Base-by-base conservation (phyloP, 2,329 filamentous ascomycete species). In the Pseudogymnoascus sp. region DNA sequence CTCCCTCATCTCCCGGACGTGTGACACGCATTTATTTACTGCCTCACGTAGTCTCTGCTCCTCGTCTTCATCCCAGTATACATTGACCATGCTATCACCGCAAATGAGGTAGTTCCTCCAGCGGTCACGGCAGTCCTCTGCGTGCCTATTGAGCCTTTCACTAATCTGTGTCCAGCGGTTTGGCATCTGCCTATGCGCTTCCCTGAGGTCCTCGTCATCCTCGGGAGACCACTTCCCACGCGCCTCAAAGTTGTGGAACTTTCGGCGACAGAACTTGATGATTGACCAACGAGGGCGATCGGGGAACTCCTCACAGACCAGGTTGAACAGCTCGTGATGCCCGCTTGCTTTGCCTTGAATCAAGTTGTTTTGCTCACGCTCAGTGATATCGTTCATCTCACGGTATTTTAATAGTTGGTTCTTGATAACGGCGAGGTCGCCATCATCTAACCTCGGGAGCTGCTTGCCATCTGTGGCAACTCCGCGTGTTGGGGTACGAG, bases 61-160 rank as follows among this genome's bases (percentile, higher is more conserved):
- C 67, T 91, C 88, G 0, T 79, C 76, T 15, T 80, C 72, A 1
- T 75, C 77, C 88, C 89, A 91, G 1, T 74, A 71, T 35, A 81
- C 80, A 41, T 76, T 80, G 33, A 77, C 77, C 57, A 65, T 75
- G 0, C 76, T 78, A 5, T 80, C 76, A 18, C 81, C 81, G 60
- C 82, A 85, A 50, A 85, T 74, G 20, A 88, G 74, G 67, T 87
- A 85, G 67, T 90, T 88, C 38, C 85, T 79, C 76, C 86, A 89
- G 3, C 88, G 83, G 70, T 90, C 87, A 58, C 87, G 81, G 59
- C 86, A 79, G 68, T 90, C 87, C 63, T 84, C 81, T 0, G 82
- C 77, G 38, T 84, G 80, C 5, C 89, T 84, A 64, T 85, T 85
- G 64, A 89, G 80, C 20, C 82, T 65, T n/a, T 77, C 75, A 0